Conservation (phyloP, 768 basidiomycete species). For the Gloeopeniophorella convolvens region DNA sequence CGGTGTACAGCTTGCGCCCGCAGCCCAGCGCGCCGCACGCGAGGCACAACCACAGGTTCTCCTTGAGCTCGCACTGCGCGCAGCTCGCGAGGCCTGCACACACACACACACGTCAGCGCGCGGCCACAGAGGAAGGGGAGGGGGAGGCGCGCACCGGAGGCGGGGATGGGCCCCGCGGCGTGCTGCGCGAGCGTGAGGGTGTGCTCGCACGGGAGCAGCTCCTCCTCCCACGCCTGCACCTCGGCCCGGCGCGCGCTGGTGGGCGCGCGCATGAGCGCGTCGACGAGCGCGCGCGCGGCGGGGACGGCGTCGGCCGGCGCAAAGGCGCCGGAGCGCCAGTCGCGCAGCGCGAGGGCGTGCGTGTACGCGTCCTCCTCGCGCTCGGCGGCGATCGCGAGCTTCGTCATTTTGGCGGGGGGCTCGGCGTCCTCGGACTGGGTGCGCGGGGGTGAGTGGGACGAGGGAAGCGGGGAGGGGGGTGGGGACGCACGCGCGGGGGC, state of each 20-base stretch:
- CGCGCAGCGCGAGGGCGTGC: constrained; percentile 54
- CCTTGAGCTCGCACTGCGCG: constrained; percentile 72
- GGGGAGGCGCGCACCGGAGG: constrained; percentile 39
- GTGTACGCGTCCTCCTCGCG: constrained; percentile 88
- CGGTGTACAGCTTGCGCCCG: constrained; percentile 80
- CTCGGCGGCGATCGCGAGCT: constrained; percentile 82
- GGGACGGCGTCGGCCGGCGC: no score
- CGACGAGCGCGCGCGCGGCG: constrained; percentile 48
- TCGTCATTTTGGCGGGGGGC: constrained; percentile 85
- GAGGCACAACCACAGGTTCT: constrained; percentile 94
- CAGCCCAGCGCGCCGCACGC: constrained; percentile 88
- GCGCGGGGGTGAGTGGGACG: not conserved
- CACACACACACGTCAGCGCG: no score
- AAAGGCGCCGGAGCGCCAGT: constrained; percentile 81
- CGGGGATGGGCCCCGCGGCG: constrained; percentile 40
- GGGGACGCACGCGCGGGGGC: constrained; percentile 56
- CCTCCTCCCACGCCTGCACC: constrained; percentile 98
- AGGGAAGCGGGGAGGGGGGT: not conserved
- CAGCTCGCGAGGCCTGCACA: constrained; percentile 87
- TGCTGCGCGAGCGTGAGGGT: constrained; percentile 49
- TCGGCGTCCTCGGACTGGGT: constrained; percentile 73
- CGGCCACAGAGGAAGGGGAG: not conserved
- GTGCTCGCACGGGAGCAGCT: constrained; percentile 83
- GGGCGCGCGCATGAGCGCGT: constrained; percentile 70
- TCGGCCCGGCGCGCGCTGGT: constrained; percentile 91